These are phyloP conservation scores for Pueraria montana DNA, from an alignment of 306 rosid species.

Conservation along the genomic window DNA sequence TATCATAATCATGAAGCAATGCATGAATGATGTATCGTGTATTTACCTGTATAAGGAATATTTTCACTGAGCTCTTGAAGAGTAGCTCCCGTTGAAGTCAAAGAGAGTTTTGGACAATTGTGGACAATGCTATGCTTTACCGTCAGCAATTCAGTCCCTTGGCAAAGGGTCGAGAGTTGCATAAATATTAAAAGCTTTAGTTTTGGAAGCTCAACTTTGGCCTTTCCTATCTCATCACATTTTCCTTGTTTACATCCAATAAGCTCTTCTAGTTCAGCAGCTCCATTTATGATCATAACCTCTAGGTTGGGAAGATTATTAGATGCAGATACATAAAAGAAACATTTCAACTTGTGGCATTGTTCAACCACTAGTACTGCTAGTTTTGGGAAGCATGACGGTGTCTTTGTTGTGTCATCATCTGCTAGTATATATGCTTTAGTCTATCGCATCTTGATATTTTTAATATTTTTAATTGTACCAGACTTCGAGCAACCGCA, in stretches of 20 bases:
- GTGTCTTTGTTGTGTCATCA: too few relatives aligned
- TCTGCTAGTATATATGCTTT: too few relatives aligned
- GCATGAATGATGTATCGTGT: neutral
- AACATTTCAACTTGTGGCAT: neutral
- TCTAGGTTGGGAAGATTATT: too few relatives aligned
- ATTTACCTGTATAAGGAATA: constrained; percentile 15
- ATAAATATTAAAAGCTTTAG: constrained; percentile 6
- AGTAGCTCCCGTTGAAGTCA: constrained; percentile 18
- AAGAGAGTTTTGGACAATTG: constrained; percentile 34
- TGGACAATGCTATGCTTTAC: neutral
- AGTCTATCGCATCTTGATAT: too few relatives aligned
- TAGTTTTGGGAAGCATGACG: neutral
- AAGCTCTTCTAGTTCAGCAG: too few relatives aligned
- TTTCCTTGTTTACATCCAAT: neutral
- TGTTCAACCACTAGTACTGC: neutral
- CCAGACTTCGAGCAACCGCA: neutral
- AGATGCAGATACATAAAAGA: too few relatives aligned
- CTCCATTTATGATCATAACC: too few relatives aligned
- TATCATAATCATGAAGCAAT: too few relatives aligned
- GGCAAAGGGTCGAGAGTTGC: constrained; percentile 16
- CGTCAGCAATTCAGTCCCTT: constrained; percentile 16
- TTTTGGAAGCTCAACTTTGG: constrained; percentile 30
- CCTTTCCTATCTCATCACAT: neutral
- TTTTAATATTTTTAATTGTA: too few relatives aligned
- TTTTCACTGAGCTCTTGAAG: too few relatives aligned